Conservation (phyloP, 345 rosid species). For the Brassica juncea region DNA sequence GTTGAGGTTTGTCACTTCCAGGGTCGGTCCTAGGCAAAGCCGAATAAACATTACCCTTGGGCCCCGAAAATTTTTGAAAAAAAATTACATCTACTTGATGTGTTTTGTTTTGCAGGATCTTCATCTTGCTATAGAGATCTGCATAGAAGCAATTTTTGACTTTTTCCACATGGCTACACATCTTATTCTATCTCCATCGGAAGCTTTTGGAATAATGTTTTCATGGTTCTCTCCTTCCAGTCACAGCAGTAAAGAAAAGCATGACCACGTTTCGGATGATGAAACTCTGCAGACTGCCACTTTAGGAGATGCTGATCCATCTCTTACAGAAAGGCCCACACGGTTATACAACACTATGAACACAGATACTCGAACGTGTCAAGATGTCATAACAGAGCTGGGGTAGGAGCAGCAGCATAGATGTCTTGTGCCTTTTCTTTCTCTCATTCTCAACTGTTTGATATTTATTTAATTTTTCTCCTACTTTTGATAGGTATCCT, state of each 20-base stretch:
- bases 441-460: neutral
- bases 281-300: slow-evolving; percentile 52
- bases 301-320: slow-evolving; percentile 67
- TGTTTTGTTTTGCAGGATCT: slow-evolving; percentile 65
- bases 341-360: slow-evolving; percentile 66
- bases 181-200: slow-evolving; percentile 71
- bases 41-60: too few relatives aligned
- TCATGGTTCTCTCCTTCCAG: slow-evolving; percentile 57
- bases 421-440: slow-evolving; percentile 1
- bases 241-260: slow-evolving; percentile 23
- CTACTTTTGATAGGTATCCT: slow-evolving; percentile 60
- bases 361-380: slow-evolving; percentile 91
- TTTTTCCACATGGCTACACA: slow-evolving; percentile 73
- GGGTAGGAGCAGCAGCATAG: slow-evolving; percentile 57
- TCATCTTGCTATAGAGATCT: slow-evolving; percentile 86
- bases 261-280: slow-evolving; percentile 37
- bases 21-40: too few relatives aligned
- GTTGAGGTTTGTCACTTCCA: slow-evolving; percentile 65
- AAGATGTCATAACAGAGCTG: slow-evolving; percentile 93
- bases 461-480: neutral
- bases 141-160: slow-evolving; percentile 79
- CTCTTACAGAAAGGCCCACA: slow-evolving; percentile 51
- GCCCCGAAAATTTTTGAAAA: too few relatives aligned
- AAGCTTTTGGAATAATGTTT: slow-evolving; percentile 44
- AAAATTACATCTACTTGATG: neutral